Evolutionary conservation across 2,329 filamentous ascomycete genomes (phyloP), one percentile per base, ranked within the genome.

Genomic region (Chrysosporium queenslandicum): DNA sequence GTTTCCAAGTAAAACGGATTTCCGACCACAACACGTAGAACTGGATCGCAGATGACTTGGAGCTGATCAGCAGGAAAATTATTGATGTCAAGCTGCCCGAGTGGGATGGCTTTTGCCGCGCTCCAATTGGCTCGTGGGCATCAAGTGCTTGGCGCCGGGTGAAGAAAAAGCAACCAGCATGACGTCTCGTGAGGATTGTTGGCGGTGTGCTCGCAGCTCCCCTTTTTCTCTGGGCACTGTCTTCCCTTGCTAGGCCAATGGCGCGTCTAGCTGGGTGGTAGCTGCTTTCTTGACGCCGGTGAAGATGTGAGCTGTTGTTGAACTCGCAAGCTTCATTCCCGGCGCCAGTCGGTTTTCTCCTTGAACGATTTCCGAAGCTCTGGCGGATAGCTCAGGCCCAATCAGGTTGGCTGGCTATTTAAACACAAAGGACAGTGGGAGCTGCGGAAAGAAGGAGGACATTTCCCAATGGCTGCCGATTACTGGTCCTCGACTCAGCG

Each of bases 401-500:
- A 14, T 5, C 32, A 16, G 23, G n/a, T 39, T 23, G n/a, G 36
- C 29, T 30, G 29, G n/a, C n/a, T n/a, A n/a, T n/a, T n/a, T n/a
- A n/a, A n/a, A n/a, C n/a, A n/a, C n/a, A n/a, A n/a, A n/a, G n/a
- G n/a, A n/a, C n/a, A n/a, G n/a, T n/a, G n/a, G n/a, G n/a, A n/a
- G n/a, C n/a, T n/a, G 18, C 23, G 7, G 3, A 16, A 9, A 20
- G n/a, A 16, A n/a, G 9, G 21, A 30, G n/a, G 16, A 45, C 49
- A 25, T 14, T 27, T 2, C 29, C 2, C 29, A 27, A 96, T 96
- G 91, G 87, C 91, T 30, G 87, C 90, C 65, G 96, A 91, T 71
- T 98, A 91, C 73, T 98, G 90, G 90, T 85, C 88, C 58, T 97
- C 92, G 52, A 92, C 88, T 23, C 92, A 98, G 71, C 81, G 85